These are phyloP conservation scores for Allium cepa DNA, from an alignment of 106 monocot species.

Conservation along the genomic window DNA sequence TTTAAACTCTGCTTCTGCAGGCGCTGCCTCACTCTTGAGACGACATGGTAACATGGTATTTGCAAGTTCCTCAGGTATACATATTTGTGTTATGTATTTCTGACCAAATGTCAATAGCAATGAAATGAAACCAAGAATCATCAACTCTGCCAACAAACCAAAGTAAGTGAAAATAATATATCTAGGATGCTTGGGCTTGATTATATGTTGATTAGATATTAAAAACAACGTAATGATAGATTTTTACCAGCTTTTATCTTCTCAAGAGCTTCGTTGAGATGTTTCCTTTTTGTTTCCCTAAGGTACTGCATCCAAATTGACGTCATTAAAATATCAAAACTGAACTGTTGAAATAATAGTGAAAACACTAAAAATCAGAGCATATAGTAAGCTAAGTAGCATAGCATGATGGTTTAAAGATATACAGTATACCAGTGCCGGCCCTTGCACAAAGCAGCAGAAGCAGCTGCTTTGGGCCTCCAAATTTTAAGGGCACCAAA, in stretches of 20 bases:
- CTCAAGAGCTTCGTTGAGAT: conserved; percentile 77
- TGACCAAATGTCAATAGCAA: conserved; percentile 79
- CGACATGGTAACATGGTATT: conserved; percentile 85
- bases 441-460: no score
- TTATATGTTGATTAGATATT: not conserved
- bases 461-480: no score
- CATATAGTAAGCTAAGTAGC: no score
- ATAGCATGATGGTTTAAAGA: no score
- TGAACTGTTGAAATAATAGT: no score
- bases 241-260: conserved; percentile 73
- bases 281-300: conserved; percentile 41
- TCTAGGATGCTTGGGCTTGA: not conserved
- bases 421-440: no score
- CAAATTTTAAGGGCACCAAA: no score
- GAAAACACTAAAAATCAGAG: no score
- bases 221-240: not conserved
- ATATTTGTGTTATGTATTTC: conserved; percentile 67
- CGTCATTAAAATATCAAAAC: no score
- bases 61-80: conserved; percentile 54
- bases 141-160: conserved; percentile 53
- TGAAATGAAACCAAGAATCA: conserved; percentile 96
- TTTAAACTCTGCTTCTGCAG: conserved; percentile 3
- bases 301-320: conserved; percentile 40
- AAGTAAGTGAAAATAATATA: not conserved
- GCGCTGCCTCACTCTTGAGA: conserved; percentile 1